phyloP scores from a whole-genome alignment of 2,329 filamentous ascomycete species.

The Aureobasidium mangrovei region DNA sequence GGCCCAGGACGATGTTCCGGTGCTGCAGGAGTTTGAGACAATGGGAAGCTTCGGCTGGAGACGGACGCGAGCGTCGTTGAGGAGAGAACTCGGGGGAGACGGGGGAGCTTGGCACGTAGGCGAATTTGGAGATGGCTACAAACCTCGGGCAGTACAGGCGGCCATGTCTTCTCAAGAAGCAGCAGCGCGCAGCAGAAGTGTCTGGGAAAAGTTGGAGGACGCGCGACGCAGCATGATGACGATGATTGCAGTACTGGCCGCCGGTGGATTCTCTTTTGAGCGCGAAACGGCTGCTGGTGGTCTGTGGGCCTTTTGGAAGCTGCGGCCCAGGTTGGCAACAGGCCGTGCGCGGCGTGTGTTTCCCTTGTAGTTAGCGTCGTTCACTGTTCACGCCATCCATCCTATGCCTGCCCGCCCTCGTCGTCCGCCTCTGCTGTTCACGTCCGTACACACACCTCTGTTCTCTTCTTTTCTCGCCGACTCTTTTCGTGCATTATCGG shows the following conservation, averaged over 20 bases:
- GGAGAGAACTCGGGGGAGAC: too few species aligned
- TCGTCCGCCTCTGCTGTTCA: conserved; percentile 1
- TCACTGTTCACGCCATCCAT: conserved; percentile 1
- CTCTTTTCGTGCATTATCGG: background rate
- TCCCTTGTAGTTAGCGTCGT: background rate
- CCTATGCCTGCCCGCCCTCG: conserved; percentile 7
- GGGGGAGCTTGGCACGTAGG: too few species aligned
- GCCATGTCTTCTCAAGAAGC: too few species aligned
- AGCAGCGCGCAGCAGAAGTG: too few species aligned
- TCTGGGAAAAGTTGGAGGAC: too few species aligned
- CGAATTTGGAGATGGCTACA: too few species aligned
- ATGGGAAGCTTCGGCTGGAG: too few species aligned
- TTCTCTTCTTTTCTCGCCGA: conserved; percentile 10
- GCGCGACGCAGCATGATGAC: background rate
- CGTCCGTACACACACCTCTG: conserved; percentile 2
- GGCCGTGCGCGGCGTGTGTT: too few species aligned
- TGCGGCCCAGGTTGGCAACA: background rate
- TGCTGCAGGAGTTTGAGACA: too few species aligned
- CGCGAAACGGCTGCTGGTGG: conserved; percentile 7
- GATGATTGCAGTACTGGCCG: conserved; percentile 10
- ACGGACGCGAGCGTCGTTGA: too few species aligned
- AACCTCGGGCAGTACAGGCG: too few species aligned
- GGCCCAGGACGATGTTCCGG: background rate
- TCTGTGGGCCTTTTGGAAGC: background rate
- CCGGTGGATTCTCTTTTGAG: conserved; percentile 8